Evolutionary conservation across 2,329 filamentous ascomycete genomes (phyloP).

Genomic region (Aureobasidium sp.): DNA sequence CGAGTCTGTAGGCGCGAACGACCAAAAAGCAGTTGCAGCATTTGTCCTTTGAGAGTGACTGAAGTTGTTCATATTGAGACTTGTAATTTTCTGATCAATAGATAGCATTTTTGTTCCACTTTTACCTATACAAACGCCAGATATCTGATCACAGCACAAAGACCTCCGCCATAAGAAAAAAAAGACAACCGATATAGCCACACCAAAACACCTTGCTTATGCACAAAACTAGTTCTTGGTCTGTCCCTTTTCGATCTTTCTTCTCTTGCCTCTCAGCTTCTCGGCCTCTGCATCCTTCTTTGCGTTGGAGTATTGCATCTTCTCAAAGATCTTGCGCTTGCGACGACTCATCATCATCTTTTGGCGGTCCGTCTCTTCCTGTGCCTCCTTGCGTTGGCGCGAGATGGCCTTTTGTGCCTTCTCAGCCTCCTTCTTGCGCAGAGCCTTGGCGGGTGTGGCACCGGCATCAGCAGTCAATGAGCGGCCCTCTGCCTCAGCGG

Average conservation of each 20-base stretch:
- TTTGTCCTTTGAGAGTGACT: not conserved
- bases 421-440: conserved; percentile 58
- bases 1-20: not conserved
- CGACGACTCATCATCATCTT: conserved; percentile 99
- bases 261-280: conserved; percentile 79
- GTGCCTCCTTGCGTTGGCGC: conserved; percentile 55
- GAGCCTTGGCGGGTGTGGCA: conserved; percentile 50
- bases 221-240: conserved; percentile 13
- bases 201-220: conserved; percentile 14
- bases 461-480: conserved; percentile 44
- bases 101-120: conserved; percentile 10
- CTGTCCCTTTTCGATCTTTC: conserved; percentile 66
- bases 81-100: not conserved
- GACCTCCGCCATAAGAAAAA: not conserved
- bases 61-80: not conserved
- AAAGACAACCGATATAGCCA: conserved; percentile 6
- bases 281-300: conserved; percentile 88
- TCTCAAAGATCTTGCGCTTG: conserved; percentile 95
- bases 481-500: conserved; percentile 77
- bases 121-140: conserved; percentile 13
- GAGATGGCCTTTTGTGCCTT: conserved; percentile 64
- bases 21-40: not conserved
- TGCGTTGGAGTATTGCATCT: conserved; percentile 94
- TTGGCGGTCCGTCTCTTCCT: conserved; percentile 82
- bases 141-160: not conserved